Evolutionary conservation across 2,329 filamentous ascomycete genomes (phyloP), one percentile per base, ranked within the genome.

Genomic region (Incumbomyces delicatus): DNA sequence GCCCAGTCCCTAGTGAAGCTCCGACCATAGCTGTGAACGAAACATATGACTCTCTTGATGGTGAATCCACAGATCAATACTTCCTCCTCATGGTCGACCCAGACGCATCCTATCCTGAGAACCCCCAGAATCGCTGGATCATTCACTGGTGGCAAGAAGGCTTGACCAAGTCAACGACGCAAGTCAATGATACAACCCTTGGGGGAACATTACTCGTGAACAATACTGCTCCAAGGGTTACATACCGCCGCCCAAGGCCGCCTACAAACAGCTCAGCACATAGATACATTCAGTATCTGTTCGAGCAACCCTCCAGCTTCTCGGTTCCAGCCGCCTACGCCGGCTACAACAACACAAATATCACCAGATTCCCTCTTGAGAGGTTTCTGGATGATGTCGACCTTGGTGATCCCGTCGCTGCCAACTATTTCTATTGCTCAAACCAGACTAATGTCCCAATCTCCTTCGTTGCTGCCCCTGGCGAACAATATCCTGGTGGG

Each of bases 211-310:
- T 34, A 32, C 45, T 55, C 14, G 35, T 47, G 10, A 55, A 55
- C 16, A 47, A 34, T 6, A 52, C 51, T 3, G 39, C 36, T 11
- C 41, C 53, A 14, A 43, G 47, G 30, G 51, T 50, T 0, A 41
- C 51, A 11, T 53, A 53, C 38, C 45, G 34, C 11, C n/a, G 44
- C 2, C 53, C 53, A 6, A 31, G 41, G 16, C 53, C 53, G 31
- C 53, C 53, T 5, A 49, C 53, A 11, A 50, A 55, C 41, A 53
- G 50, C n/a, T 50, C 51, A n/a, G 51, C 53, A n/a, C 53, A 55
- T 36, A 51, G 53, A 35, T 55, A 55, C 33, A 52, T 53, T 34
- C 37, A 53, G 29, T 55, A 55, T 31, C 39, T 51, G 7, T 55
- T 53, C 40, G 50, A 52, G 37, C 53, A 55, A 27, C 51, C 48